These are phyloP conservation scores for Coniferiporia weirii DNA, from an alignment of 1,284 basidiomycete species.

Conservation along the genomic window DNA sequence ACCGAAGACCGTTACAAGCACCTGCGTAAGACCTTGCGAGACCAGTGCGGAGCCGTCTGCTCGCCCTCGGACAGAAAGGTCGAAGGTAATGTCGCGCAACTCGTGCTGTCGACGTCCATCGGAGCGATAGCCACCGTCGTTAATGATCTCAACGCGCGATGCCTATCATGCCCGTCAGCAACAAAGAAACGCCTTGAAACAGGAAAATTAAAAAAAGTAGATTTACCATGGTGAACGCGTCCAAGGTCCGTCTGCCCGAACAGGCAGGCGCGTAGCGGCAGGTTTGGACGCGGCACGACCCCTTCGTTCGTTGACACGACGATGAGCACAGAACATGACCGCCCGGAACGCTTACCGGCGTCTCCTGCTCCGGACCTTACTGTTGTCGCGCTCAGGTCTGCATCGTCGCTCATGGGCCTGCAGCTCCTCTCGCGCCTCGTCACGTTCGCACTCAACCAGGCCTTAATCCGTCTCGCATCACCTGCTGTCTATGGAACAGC, in stretches of 20 bases:
- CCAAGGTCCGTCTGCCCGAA: not conserved
- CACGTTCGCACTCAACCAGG: conserved; percentile 88
- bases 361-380: not conserved
- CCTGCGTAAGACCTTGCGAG: conserved; percentile 87
- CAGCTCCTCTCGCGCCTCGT: conserved; percentile 81
- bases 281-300: too few relatives aligned
- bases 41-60: conserved; percentile 85
- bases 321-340: conserved; percentile 4
- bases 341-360: not conserved
- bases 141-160: conserved; percentile 84
- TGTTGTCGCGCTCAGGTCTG: conserved; percentile 45
- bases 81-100: conserved; percentile 77
- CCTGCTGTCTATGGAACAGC: conserved; percentile 86
- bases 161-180: conserved; percentile 36
- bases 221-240: conserved; percentile 10
- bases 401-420: conserved; percentile 78
- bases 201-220: not conserved
- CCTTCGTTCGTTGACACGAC: not conserved
- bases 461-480: conserved; percentile 77
- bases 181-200: not conserved
- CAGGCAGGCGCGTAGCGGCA: not conserved
- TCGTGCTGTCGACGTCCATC: conserved; percentile 91
- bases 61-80: conserved; percentile 69
- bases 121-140: conserved; percentile 83
- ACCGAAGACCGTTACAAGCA: conserved; percentile 84